Conservation (phyloP, 352 stramenopile species). For the Phytophthora sojae region DNA sequence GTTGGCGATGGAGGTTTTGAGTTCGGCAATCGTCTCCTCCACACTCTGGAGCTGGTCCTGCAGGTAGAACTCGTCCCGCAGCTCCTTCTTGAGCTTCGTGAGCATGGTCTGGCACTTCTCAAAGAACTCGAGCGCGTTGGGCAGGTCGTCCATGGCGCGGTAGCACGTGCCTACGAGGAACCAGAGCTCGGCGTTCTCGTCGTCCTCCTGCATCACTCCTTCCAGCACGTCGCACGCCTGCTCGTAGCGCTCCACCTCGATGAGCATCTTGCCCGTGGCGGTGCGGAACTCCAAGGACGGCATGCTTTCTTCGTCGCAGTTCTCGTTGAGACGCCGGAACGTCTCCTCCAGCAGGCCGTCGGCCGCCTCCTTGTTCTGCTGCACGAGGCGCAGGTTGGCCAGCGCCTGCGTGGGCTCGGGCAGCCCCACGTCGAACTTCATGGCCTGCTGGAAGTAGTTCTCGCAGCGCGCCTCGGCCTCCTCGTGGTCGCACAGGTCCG, state of each 20-base stretch:
- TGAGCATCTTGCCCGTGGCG: constrained; percentile 83
- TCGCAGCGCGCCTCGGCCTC: constrained; percentile 95
- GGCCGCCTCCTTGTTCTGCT: constrained; percentile 92
- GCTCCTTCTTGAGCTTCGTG: constrained; percentile 79
- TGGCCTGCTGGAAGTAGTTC: constrained; percentile 87
- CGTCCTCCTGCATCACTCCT: constrained; percentile 90
- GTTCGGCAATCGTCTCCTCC: constrained; percentile 61
- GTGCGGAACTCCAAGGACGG: constrained; percentile 89
- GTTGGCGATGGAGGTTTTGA: constrained; percentile 66
- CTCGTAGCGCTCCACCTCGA: constrained; percentile 88
- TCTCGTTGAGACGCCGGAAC: constrained; percentile 89
- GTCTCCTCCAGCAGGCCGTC: constrained; percentile 91
- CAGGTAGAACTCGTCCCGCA: constrained; percentile 77
- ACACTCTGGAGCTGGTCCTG: constrained; percentile 84
- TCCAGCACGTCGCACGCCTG: constrained; percentile 85
- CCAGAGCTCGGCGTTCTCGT: constrained; percentile 91
- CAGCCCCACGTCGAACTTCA: constrained; percentile 91
- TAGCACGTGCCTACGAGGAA: constrained; percentile 91
- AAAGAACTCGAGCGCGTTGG: constrained; percentile 88
- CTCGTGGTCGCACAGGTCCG: constrained; percentile 94
- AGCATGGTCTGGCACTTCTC: constrained; percentile 84
- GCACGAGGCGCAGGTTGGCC: constrained; percentile 94
- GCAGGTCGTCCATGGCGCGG: constrained; percentile 83
- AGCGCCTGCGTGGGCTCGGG: constrained; percentile 95
- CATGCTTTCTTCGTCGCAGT: constrained; percentile 72